Evolutionary conservation across 768 basidiomycete genomes (phyloP).

Genomic region (Phallus indusiatus): DNA sequence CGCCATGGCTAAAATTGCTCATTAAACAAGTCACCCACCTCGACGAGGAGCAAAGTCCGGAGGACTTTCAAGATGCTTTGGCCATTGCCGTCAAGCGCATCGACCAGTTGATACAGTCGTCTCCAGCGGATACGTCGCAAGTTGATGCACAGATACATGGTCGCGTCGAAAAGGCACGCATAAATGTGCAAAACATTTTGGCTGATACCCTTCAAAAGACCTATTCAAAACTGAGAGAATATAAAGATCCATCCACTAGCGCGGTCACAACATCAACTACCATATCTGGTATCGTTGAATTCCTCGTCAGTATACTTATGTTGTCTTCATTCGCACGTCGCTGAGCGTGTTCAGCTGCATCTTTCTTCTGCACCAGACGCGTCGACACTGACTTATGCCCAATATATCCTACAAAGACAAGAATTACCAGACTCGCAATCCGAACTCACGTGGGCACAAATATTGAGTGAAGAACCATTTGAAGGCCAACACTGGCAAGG

Average conservation of each 20-base stretch:
- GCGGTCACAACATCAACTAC: slow-evolving; percentile 56
- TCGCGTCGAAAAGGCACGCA: slow-evolving; percentile 47
- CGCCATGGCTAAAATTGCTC: slow-evolving; percentile 45
- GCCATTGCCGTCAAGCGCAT: slow-evolving; percentile 33
- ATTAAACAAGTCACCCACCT: slow-evolving; percentile 23
- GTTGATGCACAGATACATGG: slow-evolving; percentile 5
- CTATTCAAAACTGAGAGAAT: slow-evolving; percentile 41
- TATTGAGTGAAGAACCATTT: slow-evolving; percentile 73
- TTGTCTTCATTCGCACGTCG: not conserved
- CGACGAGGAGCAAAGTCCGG: slow-evolving; percentile 24
- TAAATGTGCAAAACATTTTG: slow-evolving; percentile 53
- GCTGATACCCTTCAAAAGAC: slow-evolving; percentile 51
- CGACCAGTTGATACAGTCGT: slow-evolving; percentile 1
- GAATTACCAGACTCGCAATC: slow-evolving; percentile 30
- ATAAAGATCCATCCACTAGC: slow-evolving; percentile 40
- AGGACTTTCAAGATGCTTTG: slow-evolving; percentile 37
- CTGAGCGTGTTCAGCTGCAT: slow-evolving; percentile 32
- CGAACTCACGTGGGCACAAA: slow-evolving; percentile 63
- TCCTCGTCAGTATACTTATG: slow-evolving; percentile 42
- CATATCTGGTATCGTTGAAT: slow-evolving; percentile 63
- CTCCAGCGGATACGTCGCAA: not conserved
- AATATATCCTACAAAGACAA: slow-evolving; percentile 38
- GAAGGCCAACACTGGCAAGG: slow-evolving; percentile 85
- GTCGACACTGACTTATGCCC: slow-evolving; percentile 44
- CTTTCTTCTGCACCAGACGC: slow-evolving; percentile 46